phyloP scores from a whole-genome alignment of 2,329 filamentous ascomycete genomes.

The Botrytis aclada region DNA sequence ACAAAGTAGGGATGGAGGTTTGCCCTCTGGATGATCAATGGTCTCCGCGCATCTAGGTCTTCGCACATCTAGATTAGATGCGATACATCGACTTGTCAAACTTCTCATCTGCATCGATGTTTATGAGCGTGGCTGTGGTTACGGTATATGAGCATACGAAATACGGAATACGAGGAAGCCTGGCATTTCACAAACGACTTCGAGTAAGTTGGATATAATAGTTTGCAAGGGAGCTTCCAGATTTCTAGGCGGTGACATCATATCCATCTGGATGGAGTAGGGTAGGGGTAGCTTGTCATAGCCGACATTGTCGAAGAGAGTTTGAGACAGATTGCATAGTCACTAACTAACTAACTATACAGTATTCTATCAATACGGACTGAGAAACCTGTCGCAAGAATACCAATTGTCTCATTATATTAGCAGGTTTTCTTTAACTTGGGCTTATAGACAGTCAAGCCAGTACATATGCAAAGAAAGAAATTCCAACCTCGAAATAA shows the following conservation, averaged over 20 bases:
- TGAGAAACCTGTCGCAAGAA: neutral
- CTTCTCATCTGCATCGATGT: neutral
- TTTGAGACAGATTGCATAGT: neutral
- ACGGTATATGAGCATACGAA: neutral
- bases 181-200: neutral
- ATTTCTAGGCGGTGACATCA: neutral
- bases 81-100: neutral
- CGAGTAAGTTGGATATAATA: neutral
- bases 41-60: neutral
- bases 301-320: neutral
- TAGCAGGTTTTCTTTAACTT: neutral
- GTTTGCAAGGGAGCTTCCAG: neutral
- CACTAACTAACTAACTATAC: neutral
- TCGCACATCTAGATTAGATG: neutral
- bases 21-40: too few species aligned
- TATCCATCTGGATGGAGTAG: neutral
- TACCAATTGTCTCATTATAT: neutral
- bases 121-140: neutral
- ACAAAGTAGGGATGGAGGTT: neutral
- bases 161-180: neutral
- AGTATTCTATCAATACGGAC: too few species aligned
- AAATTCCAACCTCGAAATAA: neutral
- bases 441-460: neutral
- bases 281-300: neutral
- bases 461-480: neutral